Conservation (phyloP, 1,139 yeast species). For the Eremothecium coryli region DNA sequence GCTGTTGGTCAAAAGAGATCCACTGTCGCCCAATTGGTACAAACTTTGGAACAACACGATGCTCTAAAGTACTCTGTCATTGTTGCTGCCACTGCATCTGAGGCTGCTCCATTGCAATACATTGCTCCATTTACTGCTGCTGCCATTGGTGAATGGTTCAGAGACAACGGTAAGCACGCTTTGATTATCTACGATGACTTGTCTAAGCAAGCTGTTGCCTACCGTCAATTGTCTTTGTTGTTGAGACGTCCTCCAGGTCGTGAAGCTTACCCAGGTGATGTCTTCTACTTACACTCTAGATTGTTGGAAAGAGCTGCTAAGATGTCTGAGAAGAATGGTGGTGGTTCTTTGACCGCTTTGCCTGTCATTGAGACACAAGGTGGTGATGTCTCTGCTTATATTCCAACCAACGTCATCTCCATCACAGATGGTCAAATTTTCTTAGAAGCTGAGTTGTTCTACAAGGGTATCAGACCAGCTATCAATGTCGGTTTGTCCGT, state of each 20-base stretch:
- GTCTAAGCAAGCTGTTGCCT: slow-evolving; percentile 99
- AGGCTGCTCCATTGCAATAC: slow-evolving; percentile 99
- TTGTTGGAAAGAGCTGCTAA: slow-evolving; percentile 95
- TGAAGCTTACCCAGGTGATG: slow-evolving; percentile 97
- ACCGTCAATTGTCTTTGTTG: slow-evolving; percentile 97
- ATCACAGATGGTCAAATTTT: slow-evolving; percentile 96
- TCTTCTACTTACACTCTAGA: slow-evolving; percentile 93
- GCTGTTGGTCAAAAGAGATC: slow-evolving; percentile 99
- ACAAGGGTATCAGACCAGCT: slow-evolving; percentile 99
- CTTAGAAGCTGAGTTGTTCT: slow-evolving; percentile 99
- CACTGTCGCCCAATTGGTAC: slow-evolving; percentile 98
- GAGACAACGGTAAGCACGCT: slow-evolving; percentile 98
- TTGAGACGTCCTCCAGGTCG: slow-evolving; percentile 97
- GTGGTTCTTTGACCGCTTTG: slow-evolving; percentile 92
- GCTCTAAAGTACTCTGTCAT: slow-evolving; percentile 96
- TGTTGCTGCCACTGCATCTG: slow-evolving; percentile 99
- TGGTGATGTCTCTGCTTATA: slow-evolving; percentile 98
- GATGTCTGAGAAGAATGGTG: slow-evolving; percentile 84
- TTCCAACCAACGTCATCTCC: slow-evolving; percentile 95
- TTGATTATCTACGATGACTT: slow-evolving; percentile 95
- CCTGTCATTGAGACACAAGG: slow-evolving; percentile 98
- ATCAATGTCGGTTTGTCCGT: slow-evolving; percentile 99
- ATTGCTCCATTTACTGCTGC: slow-evolving; percentile 99
- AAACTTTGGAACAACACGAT: slow-evolving; percentile 96
- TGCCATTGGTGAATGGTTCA: slow-evolving; percentile 99